Evolutionary conservation across 2,329 filamentous ascomycete genomes (phyloP).

Genomic region (Beauveria sp.): DNA sequence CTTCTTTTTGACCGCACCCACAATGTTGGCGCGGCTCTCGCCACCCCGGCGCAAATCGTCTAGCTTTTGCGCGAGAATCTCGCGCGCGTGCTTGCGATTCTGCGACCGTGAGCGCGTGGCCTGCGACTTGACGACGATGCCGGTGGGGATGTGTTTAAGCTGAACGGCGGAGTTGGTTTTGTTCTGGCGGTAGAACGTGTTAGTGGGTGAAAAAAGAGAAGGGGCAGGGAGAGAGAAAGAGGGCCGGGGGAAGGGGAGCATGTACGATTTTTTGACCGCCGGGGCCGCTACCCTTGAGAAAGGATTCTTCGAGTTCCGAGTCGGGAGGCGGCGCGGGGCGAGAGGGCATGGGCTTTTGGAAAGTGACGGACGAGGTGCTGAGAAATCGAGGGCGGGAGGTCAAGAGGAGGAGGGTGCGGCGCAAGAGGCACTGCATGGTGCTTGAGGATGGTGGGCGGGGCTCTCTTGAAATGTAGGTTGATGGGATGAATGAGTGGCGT

Average conservation of each 20-base stretch:
- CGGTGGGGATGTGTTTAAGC: conserved; percentile 81
- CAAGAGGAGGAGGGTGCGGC: not conserved
- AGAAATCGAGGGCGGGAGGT: conserved; percentile 21
- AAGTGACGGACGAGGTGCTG: conserved; percentile 20
- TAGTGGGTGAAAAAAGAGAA: not conserved
- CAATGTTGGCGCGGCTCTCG: conserved; percentile 56
- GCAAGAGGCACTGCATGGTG: conserved; percentile 6
- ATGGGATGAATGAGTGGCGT: not conserved
- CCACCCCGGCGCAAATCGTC: conserved; percentile 69
- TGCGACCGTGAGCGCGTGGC: conserved; percentile 79
- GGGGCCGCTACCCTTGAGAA: conserved; percentile 85
- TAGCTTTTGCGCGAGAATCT: conserved; percentile 64
- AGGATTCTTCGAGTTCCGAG: conserved; percentile 72
- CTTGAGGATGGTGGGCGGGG: not conserved
- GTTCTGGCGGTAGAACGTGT: conserved; percentile 47
- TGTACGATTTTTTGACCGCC: conserved; percentile 90
- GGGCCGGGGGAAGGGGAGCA: not conserved
- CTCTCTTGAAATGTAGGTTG: no score
- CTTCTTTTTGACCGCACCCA: conserved; percentile 54
- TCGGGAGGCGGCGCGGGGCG: conserved; percentile 67
- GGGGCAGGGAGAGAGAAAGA: not conserved
- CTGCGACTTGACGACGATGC: conserved; percentile 90
- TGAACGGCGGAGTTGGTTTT: conserved; percentile 96
- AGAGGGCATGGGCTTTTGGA: conserved; percentile 61
- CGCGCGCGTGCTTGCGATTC: conserved; percentile 79